phyloP scores from a whole-genome alignment of 2,329 filamentous ascomycete species.

The Lachnellula subtilissima region DNA sequence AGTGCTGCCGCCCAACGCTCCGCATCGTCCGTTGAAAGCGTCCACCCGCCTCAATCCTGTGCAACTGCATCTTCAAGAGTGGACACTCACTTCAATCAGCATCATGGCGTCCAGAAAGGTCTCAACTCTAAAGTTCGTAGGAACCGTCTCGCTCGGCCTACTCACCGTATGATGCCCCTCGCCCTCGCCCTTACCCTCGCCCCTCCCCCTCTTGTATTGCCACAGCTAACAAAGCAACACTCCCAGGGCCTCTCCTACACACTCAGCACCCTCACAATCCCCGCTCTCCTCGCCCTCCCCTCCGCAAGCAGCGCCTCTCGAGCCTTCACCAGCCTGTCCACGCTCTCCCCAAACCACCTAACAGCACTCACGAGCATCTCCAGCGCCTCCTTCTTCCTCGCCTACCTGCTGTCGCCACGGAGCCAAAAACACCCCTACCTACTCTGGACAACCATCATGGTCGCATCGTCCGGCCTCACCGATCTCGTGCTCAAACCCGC shows the following conservation, averaged over 20 bases:
- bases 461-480: slow-evolving; percentile 47
- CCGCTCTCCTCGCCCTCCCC: slow-evolving; percentile 74
- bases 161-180: slow-evolving; percentile 60
- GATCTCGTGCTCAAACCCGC: slow-evolving; percentile 23
- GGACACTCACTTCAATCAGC: not conserved
- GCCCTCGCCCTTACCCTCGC: slow-evolving; percentile 5
- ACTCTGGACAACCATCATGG: slow-evolving; percentile 73
- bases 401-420: slow-evolving; percentile 71
- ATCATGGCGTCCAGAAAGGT: slow-evolving; percentile 64
- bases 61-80: slow-evolving; percentile 5
- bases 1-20: not conserved
- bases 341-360: slow-evolving; percentile 59
- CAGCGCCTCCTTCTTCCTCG: slow-evolving; percentile 67
- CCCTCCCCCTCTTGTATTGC: not conserved
- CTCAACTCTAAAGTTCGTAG: slow-evolving; percentile 84
- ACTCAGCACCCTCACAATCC: slow-evolving; percentile 70
- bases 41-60: not conserved
- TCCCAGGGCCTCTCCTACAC: slow-evolving; percentile 82
- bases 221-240: not conserved
- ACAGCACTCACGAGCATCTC: slow-evolving; percentile 64
- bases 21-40: not conserved
- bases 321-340: slow-evolving; percentile 64
- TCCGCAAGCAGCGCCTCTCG: slow-evolving; percentile 66
- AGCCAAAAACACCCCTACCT: slow-evolving; percentile 82
- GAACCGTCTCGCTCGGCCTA: slow-evolving; percentile 81